A percentile compares a stretch with the other conserved stretches of the same genome.
Conservation (phyloP, 2,329 filamentous ascomycete species). For the Penicillium vulpinum region DNA sequence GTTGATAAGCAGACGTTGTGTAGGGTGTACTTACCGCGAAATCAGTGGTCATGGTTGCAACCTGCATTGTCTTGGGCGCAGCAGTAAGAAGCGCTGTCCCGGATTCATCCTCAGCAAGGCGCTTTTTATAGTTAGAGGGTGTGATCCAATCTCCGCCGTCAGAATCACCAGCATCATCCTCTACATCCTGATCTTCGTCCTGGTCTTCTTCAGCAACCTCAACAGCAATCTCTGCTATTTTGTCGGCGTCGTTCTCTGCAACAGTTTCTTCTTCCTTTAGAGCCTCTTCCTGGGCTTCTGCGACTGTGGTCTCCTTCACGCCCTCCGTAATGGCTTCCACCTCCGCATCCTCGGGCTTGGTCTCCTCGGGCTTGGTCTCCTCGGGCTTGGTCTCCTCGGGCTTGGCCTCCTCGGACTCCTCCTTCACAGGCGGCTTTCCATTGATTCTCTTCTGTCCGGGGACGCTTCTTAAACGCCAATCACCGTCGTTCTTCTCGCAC, state of each 20-base stretch:
- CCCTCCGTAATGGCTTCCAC: conserved; percentile 33
- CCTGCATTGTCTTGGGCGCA: conserved; percentile 69
- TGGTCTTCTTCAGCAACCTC: conserved; percentile 32
- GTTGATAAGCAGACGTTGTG: not conserved
- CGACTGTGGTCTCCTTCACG: conserved; percentile 28
- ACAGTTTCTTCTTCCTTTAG: conserved; percentile 22
- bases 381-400: too few species aligned
- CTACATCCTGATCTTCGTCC: conserved; percentile 30
- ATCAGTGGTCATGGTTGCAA: conserved; percentile 90
- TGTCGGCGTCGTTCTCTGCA: conserved; percentile 14
- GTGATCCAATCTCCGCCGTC: conserved; percentile 85
- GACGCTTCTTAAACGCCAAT: conserved; percentile 76
- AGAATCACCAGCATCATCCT: conserved; percentile 43
- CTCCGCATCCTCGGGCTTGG: conserved; percentile 25
- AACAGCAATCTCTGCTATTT: conserved; percentile 25
- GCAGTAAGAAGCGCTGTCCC: conserved; percentile 51
- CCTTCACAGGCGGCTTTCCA: conserved; percentile 60
- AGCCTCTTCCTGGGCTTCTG: conserved; percentile 29
- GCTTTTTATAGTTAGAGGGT: conserved; percentile 83
- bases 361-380: conserved; percentile 35
- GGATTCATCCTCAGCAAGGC: conserved; percentile 67
- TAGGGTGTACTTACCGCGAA: conserved; percentile 70
- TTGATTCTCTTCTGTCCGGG: conserved; percentile 80
- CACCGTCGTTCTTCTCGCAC: conserved; percentile 82
- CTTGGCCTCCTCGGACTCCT: conserved; percentile 33